Percentiles rank a stretch among this genome's conserved stretches.
Conservation (phyloP, 1,284 basidiomycete species). For the Ustilago loliicola region DNA sequence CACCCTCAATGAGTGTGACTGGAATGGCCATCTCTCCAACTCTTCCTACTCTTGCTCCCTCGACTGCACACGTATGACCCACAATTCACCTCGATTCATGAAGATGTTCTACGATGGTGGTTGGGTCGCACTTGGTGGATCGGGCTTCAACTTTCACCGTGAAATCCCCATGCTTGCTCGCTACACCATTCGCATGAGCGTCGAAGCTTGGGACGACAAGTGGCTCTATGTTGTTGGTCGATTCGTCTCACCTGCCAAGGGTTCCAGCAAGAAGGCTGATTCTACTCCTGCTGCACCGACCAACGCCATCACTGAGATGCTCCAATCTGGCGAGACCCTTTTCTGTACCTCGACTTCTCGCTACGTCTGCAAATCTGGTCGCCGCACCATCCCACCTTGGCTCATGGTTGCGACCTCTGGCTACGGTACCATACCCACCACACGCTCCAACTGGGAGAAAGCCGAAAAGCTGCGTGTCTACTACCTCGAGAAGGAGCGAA, state of each 20-base stretch:
- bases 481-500: constrained; percentile 28
- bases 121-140: constrained; percentile 52
- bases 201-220: constrained; percentile 63
- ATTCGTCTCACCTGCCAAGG: constrained; percentile 32
- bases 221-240: constrained; percentile 58
- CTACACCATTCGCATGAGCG: constrained; percentile 48
- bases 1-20: constrained; percentile 58
- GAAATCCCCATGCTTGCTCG: constrained; percentile 54
- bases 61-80: constrained; percentile 49
- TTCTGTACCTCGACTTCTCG: constrained; percentile 59
- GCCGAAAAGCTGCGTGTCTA: constrained; percentile 47
- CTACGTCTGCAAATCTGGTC: constrained; percentile 57
- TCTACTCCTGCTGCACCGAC: constrained; percentile 1
- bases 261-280: neutral
- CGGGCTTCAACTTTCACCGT: constrained; percentile 53
- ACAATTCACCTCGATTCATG: constrained; percentile 42
- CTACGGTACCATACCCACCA: constrained; percentile 46
- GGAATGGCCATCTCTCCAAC: constrained; percentile 58
- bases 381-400: constrained; percentile 64
- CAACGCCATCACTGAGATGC: constrained; percentile 13
- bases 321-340: constrained; percentile 38
- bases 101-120: constrained; percentile 53
- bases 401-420: constrained; percentile 58
- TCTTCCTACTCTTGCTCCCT: constrained; percentile 51
- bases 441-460: constrained; percentile 58